Percentiles rank a stretch among this genome's conserved stretches.
These are phyloP conservation scores for Saccharomycopsis sp. DNA, from an alignment of 805 yeast species.

Conservation along the genomic window DNA sequence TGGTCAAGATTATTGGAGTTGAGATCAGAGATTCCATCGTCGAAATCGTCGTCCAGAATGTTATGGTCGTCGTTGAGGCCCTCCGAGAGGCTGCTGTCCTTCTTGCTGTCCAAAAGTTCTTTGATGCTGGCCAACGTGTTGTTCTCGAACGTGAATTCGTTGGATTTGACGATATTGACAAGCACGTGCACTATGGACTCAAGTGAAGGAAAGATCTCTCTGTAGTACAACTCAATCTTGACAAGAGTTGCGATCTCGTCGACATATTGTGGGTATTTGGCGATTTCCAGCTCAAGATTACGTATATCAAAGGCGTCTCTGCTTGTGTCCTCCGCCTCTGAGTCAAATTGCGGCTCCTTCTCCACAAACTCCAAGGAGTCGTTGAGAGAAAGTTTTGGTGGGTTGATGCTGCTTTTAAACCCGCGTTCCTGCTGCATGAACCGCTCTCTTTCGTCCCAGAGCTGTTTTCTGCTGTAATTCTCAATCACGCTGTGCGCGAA, in stretches of 20 bases:
- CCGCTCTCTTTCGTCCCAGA: conserved; percentile 63
- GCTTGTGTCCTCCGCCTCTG: conserved; percentile 22
- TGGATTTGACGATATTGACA: conserved; percentile 51
- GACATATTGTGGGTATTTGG: conserved; percentile 32
- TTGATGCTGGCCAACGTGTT: conserved; percentile 27
- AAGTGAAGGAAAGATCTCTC: conserved; percentile 43
- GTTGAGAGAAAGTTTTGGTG: conserved; percentile 15
- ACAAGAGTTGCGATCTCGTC: conserved; percentile 37
- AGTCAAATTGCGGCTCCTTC: conserved; percentile 26
- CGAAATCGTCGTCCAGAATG: not conserved
- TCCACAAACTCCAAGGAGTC: conserved; percentile 12
- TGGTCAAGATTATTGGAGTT: not conserved
- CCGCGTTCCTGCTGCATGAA: conserved; percentile 75
- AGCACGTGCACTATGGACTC: conserved; percentile 60
- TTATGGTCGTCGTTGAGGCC: not conserved
- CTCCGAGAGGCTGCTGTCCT: not conserved
- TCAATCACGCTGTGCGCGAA: conserved; percentile 56
- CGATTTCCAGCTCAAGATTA: conserved; percentile 26
- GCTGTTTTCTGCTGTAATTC: conserved; percentile 59
- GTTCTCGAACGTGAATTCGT: conserved; percentile 24
- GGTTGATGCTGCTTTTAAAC: conserved; percentile 29
- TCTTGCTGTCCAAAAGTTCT: conserved; percentile 33
- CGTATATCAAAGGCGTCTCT: conserved; percentile 28
- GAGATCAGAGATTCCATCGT: not conserved
- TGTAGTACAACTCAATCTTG: conserved; percentile 58